A percentile compares a stretch with the other conserved stretches of the same genome.
Conservation (phyloP, 352 stramenopile genomes). For the Peronospora destructor region DNA sequence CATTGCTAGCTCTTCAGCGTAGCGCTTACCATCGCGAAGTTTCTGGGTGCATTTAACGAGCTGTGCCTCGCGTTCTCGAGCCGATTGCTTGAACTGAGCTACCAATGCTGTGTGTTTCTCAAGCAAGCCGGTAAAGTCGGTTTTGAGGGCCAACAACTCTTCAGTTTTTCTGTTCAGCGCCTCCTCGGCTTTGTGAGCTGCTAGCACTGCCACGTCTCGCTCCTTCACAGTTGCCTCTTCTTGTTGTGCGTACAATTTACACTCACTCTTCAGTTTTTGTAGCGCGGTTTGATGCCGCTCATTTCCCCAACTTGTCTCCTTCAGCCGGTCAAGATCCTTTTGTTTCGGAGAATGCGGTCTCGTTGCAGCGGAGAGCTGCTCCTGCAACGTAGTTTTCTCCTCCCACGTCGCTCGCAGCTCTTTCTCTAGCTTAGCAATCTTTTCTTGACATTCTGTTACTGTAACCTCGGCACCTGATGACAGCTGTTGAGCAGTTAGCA, state of each 20-base stretch:
- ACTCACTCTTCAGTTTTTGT: constrained; percentile 37
- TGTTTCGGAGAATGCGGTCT: constrained; percentile 28
- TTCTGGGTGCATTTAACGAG: constrained; percentile 29
- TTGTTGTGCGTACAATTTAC: constrained; percentile 36
- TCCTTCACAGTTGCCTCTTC: constrained; percentile 42
- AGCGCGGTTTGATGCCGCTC: constrained; percentile 29
- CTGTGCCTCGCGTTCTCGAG: constrained; percentile 34
- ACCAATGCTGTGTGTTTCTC: constrained; percentile 40
- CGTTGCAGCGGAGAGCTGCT: constrained; percentile 27
- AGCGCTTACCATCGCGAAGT: constrained; percentile 37
- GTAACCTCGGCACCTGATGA: constrained; percentile 21
- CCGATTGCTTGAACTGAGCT: constrained; percentile 37
- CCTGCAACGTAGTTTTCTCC: constrained; percentile 40
- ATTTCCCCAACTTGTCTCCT: constrained; percentile 30
- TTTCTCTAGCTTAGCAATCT: constrained; percentile 34
- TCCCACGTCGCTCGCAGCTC: constrained; percentile 22
- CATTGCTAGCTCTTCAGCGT: constrained; percentile 42
- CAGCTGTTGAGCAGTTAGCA: constrained; percentile 29
- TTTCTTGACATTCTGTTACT: constrained; percentile 19
- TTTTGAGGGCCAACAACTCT: constrained; percentile 50
- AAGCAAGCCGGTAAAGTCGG: constrained; percentile 55
- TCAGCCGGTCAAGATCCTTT: constrained; percentile 32
- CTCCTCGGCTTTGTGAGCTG: constrained; percentile 28
- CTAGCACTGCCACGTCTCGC: constrained; percentile 32
- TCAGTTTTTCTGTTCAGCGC: constrained; percentile 38